These are phyloP conservation scores for Termitomyces sp. DNA, from an alignment of 768 basidiomycete genomes.

Conservation along the genomic window DNA sequence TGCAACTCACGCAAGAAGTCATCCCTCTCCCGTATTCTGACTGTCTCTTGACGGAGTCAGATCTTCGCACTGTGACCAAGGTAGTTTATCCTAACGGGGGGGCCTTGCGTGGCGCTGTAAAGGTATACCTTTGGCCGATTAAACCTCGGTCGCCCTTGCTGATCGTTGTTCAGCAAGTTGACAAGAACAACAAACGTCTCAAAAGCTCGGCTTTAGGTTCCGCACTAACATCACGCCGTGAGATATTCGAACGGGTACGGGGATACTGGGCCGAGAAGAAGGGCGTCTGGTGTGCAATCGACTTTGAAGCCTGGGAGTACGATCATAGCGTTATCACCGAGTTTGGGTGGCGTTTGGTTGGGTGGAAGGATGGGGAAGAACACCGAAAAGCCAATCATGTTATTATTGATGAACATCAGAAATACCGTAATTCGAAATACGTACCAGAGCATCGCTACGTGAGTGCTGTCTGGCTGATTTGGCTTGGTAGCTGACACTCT, in stretches of 20 bases:
- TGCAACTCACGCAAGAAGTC: conserved; percentile 57
- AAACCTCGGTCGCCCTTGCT: not conserved
- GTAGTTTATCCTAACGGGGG: conserved; percentile 52
- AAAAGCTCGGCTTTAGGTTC: conserved; percentile 52
- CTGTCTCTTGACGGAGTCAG: conserved; percentile 60
- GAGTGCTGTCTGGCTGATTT: conserved; percentile 4
- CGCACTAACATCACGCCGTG: conserved; percentile 50
- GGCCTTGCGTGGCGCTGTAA: conserved; percentile 55
- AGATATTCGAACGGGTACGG: conserved; percentile 67
- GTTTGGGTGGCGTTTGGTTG: conserved; percentile 69
- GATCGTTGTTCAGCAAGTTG: conserved; percentile 50
- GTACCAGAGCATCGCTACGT: conserved; percentile 65
- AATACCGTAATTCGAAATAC: conserved; percentile 57
- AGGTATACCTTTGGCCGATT: conserved; percentile 35
- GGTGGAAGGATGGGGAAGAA: conserved; percentile 51
- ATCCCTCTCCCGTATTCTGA: conserved; percentile 78
- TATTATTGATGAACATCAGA: conserved; percentile 58
- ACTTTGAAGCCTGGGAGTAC: conserved; percentile 82
- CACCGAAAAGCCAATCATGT: conserved; percentile 54
- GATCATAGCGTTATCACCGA: conserved; percentile 76
- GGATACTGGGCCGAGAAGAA: conserved; percentile 56
- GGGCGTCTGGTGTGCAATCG: conserved; percentile 75
- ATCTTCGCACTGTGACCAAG: conserved; percentile 56
- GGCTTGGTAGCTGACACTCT: not conserved
- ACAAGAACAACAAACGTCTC: conserved; percentile 77